Evolutionary conservation across 176 grass and related monocot genomes (phyloP).

Genomic region (Guadua angustifolia): DNA sequence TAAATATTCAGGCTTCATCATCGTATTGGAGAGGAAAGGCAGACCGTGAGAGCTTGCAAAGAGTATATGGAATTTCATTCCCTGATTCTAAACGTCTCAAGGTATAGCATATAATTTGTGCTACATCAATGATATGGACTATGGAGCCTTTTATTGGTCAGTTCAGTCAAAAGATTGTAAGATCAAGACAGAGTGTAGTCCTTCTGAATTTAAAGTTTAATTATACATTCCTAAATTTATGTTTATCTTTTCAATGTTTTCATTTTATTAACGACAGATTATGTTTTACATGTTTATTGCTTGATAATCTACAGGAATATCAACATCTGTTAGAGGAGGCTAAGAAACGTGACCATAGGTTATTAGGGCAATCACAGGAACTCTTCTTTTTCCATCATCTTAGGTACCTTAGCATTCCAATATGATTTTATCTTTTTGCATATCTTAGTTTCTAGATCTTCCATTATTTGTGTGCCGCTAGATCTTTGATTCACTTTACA

Average conservation of each 20-base stretch:
- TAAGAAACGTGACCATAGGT: constrained; percentile 96
- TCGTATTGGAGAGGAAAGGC: constrained; percentile 98
- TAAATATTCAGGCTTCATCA: constrained; percentile 76
- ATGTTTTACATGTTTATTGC: constrained; percentile 12
- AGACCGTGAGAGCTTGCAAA: constrained; percentile 93
- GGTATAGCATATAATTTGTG: constrained; percentile 51
- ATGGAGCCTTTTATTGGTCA: constrained; percentile 13
- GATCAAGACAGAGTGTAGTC: neutral
- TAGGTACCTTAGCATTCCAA: constrained; percentile 55
- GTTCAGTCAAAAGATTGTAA: neutral
- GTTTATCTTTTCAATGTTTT: constrained; percentile 28
- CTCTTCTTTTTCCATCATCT: constrained; percentile 99
- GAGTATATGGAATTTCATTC: constrained; percentile 98
- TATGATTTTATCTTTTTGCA: constrained; percentile 30
- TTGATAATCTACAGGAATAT: constrained; percentile 77
- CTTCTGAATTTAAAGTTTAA: neutral
- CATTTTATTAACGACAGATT: neutral
- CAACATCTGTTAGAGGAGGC: constrained; percentile 81
- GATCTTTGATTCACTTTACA: constrained; percentile 31
- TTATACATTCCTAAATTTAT: neutral
- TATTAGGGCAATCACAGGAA: constrained; percentile 81
- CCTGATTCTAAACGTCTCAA: constrained; percentile 96
- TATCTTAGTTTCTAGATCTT: constrained; percentile 16
- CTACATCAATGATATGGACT: neutral
- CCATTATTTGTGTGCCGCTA: neutral